Evolutionary conservation across 2,329 filamentous ascomycete genomes (phyloP).

Genomic region (Chaetomium sp.): DNA sequence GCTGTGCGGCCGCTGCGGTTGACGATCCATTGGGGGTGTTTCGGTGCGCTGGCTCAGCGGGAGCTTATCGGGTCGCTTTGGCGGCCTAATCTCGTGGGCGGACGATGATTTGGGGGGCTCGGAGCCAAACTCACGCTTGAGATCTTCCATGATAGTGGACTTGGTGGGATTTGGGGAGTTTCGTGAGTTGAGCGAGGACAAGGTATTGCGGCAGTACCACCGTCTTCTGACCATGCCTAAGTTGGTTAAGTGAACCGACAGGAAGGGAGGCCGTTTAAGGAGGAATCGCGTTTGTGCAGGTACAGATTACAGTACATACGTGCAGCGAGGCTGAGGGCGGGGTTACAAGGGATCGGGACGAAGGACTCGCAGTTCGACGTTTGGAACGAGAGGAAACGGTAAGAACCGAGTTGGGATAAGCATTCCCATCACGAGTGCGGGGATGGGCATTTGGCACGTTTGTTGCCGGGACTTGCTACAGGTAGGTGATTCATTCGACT

Average conservation of each 20-base stretch:
- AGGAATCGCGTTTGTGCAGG: neutral
- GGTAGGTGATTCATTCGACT: neutral
- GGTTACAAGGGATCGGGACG: neutral
- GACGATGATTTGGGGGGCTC: slow-evolving; percentile 5
- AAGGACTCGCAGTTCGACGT: neutral
- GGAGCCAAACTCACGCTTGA: slow-evolving; percentile 20
- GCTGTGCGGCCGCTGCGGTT: neutral
- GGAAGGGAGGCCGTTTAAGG: neutral
- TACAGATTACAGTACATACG: neutral
- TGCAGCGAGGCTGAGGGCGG: neutral
- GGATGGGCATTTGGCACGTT: neutral
- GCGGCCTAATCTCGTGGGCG: slow-evolving; percentile 15
- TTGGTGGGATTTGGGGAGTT: neutral
- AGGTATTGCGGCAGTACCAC: neutral
- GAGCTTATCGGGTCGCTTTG: slow-evolving; percentile 25
- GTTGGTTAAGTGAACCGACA: neutral
- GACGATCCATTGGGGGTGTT: neutral
- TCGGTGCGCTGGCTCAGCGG: slow-evolving; percentile 4
- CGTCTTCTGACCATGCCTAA: neutral
- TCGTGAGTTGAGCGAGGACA: no score
- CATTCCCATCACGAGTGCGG: neutral
- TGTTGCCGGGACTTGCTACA: neutral
- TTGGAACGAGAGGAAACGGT: neutral
- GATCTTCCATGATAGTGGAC: slow-evolving; percentile 27
- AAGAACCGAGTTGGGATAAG: neutral